Evolutionary conservation across 441 rosid genomes (phyloP).

Genomic region (Populus tomentosa): DNA sequence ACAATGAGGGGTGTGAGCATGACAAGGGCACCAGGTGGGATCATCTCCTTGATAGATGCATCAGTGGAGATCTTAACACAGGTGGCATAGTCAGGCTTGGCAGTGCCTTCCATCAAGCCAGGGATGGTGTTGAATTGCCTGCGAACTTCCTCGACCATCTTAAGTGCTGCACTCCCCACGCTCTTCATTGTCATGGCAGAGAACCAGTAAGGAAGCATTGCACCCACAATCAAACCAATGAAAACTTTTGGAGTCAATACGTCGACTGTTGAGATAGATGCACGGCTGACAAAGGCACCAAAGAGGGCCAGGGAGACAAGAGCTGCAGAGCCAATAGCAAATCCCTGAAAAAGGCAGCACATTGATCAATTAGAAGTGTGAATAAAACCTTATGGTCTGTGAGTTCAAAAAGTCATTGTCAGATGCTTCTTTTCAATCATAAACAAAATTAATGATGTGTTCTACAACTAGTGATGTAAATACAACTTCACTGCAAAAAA

Average conservation of each 20-base stretch:
- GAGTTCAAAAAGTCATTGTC: background rate
- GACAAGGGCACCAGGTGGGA: conserved; percentile 76
- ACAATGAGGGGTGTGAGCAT: conserved; percentile 72
- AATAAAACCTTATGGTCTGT: background rate
- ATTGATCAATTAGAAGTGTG: background rate
- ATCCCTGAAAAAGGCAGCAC: conserved; percentile 43
- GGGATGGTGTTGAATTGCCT: conserved; percentile 78
- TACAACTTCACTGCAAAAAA: background rate
- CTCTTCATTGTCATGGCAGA: conserved; percentile 90
- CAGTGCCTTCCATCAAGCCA: conserved; percentile 63
- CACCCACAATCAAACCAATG: conserved; percentile 67
- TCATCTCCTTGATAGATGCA: conserved; percentile 79
- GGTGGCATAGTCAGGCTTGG: conserved; percentile 78
- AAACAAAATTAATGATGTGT: background rate
- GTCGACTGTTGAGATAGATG: conserved; percentile 53
- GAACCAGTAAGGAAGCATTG: conserved; percentile 86
- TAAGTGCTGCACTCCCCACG: conserved; percentile 75
- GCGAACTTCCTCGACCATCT: conserved; percentile 82
- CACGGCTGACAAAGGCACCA: conserved; percentile 79
- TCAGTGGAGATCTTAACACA: conserved; percentile 79
- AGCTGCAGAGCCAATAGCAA: conserved; percentile 78
- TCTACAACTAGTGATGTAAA: background rate
- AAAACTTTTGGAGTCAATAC: conserved; percentile 76
- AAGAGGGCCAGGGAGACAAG: conserved; percentile 67
- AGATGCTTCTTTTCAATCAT: background rate